Base-by-base conservation (phyloP, 148 eudicot species). In the Persicaria maculosa region DNA sequence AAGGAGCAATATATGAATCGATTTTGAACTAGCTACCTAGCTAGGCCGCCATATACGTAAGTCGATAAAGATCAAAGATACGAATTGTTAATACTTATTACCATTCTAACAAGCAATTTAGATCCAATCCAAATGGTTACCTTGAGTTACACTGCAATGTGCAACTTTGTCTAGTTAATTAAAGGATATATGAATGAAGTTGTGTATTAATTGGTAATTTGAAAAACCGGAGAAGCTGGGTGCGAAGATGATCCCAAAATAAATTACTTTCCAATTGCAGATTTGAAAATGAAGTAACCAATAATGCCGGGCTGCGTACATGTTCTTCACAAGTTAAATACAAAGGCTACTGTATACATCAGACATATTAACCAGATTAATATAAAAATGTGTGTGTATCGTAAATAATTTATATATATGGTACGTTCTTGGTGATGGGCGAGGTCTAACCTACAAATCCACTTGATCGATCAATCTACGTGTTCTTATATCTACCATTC, bases 381-480 rank as follows among this genome's bases (percentile, higher is more conserved):
- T 31, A 31, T 31, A 31, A 31, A 31, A 31, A 31, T 31, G 1
- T 1, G 40, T 31, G 40, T 31, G 40, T 2, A 31, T 31, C 0
- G 61, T 55, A 55, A 58, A 16, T 58, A 0, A 31, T 31, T 31
- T 31, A 31, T 31, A n/a, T 31, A 31, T 31, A 31, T 31, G 36
- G 36, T 31, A 31, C 36, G 65, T 59, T 59, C 65, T 22, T 59
- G 3, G 65, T 59, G 65, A 59, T 59, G 31, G 9, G 8, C 52
- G 19, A 17, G 70, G 70, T 65, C 70, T 14, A 45, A 65, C 70
- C 70, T 65, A 65, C 70, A 65, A 65, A 36, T 65, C 70, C 43
- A 40, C 47, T 40, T 43, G 4, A 43, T 65, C 40, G 2, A 31
- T 31, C 40, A 31, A 31, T 31, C 2, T 31, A 31, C 40, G 40